phyloP scores from a whole-genome alignment of 1,284 basidiomycete genomes.

The Trichosporon asahii region DNA sequence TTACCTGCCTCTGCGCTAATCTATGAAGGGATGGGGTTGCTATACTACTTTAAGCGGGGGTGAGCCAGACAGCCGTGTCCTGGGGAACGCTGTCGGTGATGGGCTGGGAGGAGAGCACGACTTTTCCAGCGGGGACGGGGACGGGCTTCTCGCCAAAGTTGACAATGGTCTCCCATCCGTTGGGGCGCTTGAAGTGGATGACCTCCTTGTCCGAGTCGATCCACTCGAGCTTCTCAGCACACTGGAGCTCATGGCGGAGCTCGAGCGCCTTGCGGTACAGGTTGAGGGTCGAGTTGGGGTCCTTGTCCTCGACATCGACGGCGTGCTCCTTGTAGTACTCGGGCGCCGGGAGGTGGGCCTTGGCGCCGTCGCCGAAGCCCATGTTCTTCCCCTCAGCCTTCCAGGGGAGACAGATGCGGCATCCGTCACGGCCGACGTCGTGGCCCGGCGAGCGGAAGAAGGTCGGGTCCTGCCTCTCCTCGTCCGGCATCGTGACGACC shows the following conservation, averaged over 20 bases:
- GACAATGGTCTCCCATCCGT: slow-evolving; percentile 42
- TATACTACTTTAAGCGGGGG: slow-evolving; percentile 15
- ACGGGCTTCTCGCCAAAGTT: slow-evolving; percentile 33
- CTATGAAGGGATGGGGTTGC: not conserved
- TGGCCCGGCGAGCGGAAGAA: slow-evolving; percentile 38
- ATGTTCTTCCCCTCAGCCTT: slow-evolving; percentile 26
- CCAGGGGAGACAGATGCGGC: slow-evolving; percentile 38
- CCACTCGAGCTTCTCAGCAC: slow-evolving; percentile 40
- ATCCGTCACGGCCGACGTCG: slow-evolving; percentile 44
- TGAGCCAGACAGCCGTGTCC: slow-evolving; percentile 24
- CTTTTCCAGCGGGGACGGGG: slow-evolving; percentile 33
- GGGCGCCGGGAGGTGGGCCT: slow-evolving; percentile 39
- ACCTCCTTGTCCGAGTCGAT: slow-evolving; percentile 24
- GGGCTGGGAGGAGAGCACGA: slow-evolving; percentile 24
- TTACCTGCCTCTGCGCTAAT: not conserved
- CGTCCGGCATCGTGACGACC: slow-evolving; percentile 35
- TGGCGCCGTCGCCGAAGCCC: slow-evolving; percentile 32
- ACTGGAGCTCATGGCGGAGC: slow-evolving; percentile 33
- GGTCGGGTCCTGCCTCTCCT: slow-evolving; percentile 41
- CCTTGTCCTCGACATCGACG: slow-evolving; percentile 34
- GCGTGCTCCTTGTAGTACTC: slow-evolving; percentile 32
- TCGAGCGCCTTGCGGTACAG: slow-evolving; percentile 37
- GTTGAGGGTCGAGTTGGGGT: slow-evolving; percentile 34
- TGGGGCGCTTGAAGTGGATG: slow-evolving; percentile 38
- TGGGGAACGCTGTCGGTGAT: slow-evolving; percentile 20